Conservation (phyloP, 306 rosid genomes). For the Betula pendula region DNA sequence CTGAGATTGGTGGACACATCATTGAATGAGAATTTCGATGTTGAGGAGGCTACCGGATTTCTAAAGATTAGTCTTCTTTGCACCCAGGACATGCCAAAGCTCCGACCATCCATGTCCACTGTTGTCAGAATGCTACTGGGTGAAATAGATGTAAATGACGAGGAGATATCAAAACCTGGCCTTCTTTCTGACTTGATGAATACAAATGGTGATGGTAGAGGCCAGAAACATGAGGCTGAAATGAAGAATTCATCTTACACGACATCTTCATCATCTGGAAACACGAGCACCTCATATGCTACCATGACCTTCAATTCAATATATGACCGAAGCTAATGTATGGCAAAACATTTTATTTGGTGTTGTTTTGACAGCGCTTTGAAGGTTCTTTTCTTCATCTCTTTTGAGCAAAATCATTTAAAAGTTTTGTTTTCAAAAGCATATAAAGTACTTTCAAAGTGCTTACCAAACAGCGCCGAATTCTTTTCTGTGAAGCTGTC, state of each 20-base stretch:
- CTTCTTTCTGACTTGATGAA: constrained; percentile 55
- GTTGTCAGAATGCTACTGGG: constrained; percentile 70
- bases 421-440: constrained; percentile 1
- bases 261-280: constrained; percentile 33
- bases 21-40: constrained; percentile 29
- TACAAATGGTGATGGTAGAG: constrained; percentile 21
- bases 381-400: background rate
- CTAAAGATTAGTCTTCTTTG: constrained; percentile 75
- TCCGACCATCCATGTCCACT: constrained; percentile 71
- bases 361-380: background rate
- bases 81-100: constrained; percentile 75
- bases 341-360: constrained; percentile 33
- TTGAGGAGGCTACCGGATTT: constrained; percentile 61
- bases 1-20: constrained; percentile 51
- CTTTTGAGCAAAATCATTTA: constrained; percentile 6
- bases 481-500: background rate
- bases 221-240: constrained; percentile 27
- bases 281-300: constrained; percentile 37
- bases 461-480: background rate
- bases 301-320: constrained; percentile 75
- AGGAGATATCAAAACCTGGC: constrained; percentile 62
- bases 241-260: constrained; percentile 32
- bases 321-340: constrained; percentile 64
- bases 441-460: background rate
- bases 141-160: constrained; percentile 41